Evolutionary conservation across 129 eudicot species (phyloP).

Genomic region (Glebionis coronaria): DNA sequence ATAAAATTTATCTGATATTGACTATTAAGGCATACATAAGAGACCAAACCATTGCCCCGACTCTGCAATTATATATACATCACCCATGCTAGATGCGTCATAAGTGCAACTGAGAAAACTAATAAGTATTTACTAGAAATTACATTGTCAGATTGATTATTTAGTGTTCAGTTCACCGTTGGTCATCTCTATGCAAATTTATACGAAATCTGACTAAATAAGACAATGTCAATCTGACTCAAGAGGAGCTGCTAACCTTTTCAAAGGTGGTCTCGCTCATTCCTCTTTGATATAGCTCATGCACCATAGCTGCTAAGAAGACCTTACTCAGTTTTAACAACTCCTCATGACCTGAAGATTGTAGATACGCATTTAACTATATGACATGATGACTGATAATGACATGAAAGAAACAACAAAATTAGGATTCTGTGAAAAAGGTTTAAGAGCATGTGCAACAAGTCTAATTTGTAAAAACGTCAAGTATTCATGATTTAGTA

Average conservation of each 20-base stretch:
- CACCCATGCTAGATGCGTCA: no score
- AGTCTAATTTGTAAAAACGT: background rate
- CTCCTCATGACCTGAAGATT: slow-evolving; percentile 69
- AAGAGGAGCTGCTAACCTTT: slow-evolving; percentile 49
- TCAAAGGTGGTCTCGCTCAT: slow-evolving; percentile 98
- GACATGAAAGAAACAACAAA: background rate
- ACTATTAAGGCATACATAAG: no score
- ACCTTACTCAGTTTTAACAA: slow-evolving; percentile 72
- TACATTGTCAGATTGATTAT: no score
- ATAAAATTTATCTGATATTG: no score
- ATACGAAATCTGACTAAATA: no score
- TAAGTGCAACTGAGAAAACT: no score
- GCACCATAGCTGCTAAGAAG: slow-evolving; percentile 95
- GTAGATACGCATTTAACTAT: slow-evolving; percentile 5
- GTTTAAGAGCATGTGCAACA: background rate
- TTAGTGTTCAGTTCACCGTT: no score
- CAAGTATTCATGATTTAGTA: background rate
- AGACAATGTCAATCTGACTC: no score
- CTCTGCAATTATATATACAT: no score
- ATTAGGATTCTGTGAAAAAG: background rate
- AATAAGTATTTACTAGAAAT: no score
- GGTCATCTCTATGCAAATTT: no score
- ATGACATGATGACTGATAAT: slow-evolving; percentile 1
- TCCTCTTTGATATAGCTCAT: slow-evolving; percentile 92
- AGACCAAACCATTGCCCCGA: no score